Conservation (phyloP, 169 alveolate genomes). For the Cyclospora cayetanensis region DNA sequence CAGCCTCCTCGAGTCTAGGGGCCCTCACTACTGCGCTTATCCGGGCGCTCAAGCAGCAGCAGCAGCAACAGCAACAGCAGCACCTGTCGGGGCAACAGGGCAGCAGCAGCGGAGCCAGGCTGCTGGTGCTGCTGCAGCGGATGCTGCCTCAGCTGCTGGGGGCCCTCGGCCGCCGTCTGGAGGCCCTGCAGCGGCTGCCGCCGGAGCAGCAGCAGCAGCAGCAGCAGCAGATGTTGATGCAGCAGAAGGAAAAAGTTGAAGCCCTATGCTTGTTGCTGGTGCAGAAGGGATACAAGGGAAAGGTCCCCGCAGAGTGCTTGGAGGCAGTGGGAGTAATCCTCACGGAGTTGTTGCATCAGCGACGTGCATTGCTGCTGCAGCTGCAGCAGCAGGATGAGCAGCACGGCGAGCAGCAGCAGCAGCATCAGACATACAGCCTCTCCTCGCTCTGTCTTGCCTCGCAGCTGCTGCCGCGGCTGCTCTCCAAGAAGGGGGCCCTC, state of each 20-base stretch:
- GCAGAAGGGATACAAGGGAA: neutral
- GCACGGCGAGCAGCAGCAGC: neutral
- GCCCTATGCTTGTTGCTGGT: neutral
- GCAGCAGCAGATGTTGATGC: conserved; percentile 29
- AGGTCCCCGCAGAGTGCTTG: neutral
- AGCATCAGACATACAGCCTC: neutral
- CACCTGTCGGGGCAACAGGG: neutral
- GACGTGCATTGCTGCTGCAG: conserved; percentile 23
- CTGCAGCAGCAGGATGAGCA: conserved; percentile 17
- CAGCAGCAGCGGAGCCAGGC: neutral
- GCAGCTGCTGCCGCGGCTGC: neutral
- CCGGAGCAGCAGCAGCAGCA: conserved; percentile 32
- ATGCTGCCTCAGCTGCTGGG: conserved; percentile 6
- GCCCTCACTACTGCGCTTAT: neutral
- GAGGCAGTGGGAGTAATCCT: neutral
- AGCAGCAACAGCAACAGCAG: conserved; percentile 37
- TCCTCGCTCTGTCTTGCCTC: neutral
- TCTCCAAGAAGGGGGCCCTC: neutral
- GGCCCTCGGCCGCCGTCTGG: conserved; percentile 7
- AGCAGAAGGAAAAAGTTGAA: conserved; percentile 11
- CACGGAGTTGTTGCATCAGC: conserved; percentile 18
- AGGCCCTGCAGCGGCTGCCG: conserved; percentile 13
- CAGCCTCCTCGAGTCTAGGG: neutral
- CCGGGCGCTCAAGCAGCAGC: conserved; percentile 25
- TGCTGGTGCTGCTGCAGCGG: conserved; percentile 45